These are phyloP conservation scores for Aspergillus sp. DNA, from an alignment of 2,329 filamentous ascomycete genomes.

Conservation along the genomic window DNA sequence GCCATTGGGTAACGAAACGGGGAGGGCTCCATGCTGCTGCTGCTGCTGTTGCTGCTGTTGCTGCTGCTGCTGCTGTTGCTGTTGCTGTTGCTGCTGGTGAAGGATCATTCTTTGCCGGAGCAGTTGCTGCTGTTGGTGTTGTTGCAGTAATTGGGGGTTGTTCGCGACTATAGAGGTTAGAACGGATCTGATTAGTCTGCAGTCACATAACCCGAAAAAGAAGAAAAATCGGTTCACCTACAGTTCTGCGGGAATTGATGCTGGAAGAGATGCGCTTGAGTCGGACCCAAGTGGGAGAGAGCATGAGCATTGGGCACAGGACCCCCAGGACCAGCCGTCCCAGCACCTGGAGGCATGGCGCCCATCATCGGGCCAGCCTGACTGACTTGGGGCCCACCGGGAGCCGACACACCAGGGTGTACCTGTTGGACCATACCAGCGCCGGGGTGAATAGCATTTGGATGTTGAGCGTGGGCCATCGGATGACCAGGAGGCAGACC, in stretches of 20 bases:
- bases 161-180: conserved; percentile 25
- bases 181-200: not conserved
- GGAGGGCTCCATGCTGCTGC: conserved; percentile 29
- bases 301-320: conserved; percentile 53
- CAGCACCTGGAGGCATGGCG: conserved; percentile 55
- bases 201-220: not conserved
- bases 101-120: conserved; percentile 21
- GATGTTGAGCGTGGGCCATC: conserved; percentile 52
- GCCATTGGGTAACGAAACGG: conserved; percentile 36
- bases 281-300: conserved; percentile 52
- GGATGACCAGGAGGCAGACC: conserved; percentile 56
- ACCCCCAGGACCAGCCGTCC: conserved; percentile 44
- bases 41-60: conserved; percentile 31
- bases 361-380: conserved; percentile 59
- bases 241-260: conserved; percentile 38
- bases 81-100: conserved; percentile 21
- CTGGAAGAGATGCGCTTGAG: conserved; percentile 49
- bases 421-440: conserved; percentile 50
- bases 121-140: conserved; percentile 27
- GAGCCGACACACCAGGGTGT: conserved; percentile 55
- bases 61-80: conserved; percentile 18
- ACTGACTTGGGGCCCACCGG: conserved; percentile 52
- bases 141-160: conserved; percentile 43
- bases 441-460: conserved; percentile 49
- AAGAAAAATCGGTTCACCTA: conserved; percentile 21